phyloP scores from a whole-genome alignment of 192 early-diverging fungal genomes.

The Thamnidium elegans region DNA sequence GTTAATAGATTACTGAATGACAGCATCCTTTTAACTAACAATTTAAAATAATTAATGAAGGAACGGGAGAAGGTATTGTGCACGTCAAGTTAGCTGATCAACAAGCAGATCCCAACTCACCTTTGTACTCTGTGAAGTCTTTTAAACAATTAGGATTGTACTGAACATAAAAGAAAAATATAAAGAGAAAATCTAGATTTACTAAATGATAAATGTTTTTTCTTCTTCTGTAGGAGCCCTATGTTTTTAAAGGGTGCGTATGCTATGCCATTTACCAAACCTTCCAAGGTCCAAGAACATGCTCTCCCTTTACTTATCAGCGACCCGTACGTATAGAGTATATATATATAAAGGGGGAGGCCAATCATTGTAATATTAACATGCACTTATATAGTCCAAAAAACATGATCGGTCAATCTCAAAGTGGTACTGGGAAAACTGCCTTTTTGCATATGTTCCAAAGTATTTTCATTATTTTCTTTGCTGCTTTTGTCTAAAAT shows the following conservation, averaged over 20 bases:
- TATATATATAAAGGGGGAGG: no score
- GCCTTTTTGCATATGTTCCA: no score
- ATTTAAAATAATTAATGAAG: background rate
- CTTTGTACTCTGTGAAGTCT: slow-evolving; percentile 77
- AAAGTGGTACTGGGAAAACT: slow-evolving; percentile 97
- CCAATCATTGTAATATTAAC: no score
- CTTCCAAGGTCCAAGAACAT: slow-evolving; percentile 94
- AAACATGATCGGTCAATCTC: slow-evolving; percentile 98
- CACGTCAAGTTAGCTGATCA: slow-evolving; percentile 53
- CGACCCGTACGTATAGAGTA: slow-evolving; percentile 59
- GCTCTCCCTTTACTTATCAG: slow-evolving; percentile 85
- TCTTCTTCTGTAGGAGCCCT: slow-evolving; percentile 47
- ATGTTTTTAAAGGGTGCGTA: slow-evolving; percentile 91
- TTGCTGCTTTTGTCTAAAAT: no score
- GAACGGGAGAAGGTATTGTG: slow-evolving; percentile 26
- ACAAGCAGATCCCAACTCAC: slow-evolving; percentile 69
- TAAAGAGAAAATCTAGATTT: background rate
- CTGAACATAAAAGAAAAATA: background rate
- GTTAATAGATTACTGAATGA: no score
- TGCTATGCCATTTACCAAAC: slow-evolving; percentile 88
- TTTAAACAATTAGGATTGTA: slow-evolving; percentile 76
- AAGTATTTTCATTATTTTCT: no score
- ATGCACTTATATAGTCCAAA: slow-evolving; percentile 49
- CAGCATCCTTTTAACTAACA: no score
- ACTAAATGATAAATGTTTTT: background rate